Base-by-base conservation (phyloP, 2,329 filamentous ascomycete genomes). In the Pseudogymnoascus sp. region DNA sequence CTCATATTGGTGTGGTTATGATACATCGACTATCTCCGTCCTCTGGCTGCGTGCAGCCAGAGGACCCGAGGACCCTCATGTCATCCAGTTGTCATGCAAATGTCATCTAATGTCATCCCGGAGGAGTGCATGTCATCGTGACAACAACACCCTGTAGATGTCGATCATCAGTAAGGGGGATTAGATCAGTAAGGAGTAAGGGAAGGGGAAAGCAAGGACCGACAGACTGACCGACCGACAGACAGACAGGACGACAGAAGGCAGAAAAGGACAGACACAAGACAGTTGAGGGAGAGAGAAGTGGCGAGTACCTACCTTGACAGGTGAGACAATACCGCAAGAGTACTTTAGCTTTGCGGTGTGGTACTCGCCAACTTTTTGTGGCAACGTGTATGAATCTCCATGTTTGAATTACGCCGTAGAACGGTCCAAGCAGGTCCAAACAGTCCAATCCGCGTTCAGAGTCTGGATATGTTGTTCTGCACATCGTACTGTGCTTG, bases 11-110 rank as follows among this genome's bases (percentile, higher is more conserved):
- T 48, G 39, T 48, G 39, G 39, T 48, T 48, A 26, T 48, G 39
- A 48, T 48, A 48, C 39, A 48, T 26, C 5, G 19, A 10, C 5
- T 12, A 12, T 26, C 7, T 3, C 12, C 8, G 28, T 13, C 23
- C n/a, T n/a, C n/a, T n/a, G 15, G 28, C 52, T 57, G 52, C 52
- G 15, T 21, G 26, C 28, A 33, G 52, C 21, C 1, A 5, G 26
- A 33, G 52, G 34, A 37, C 34, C 52, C 34, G 26, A 33, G 52
- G 34, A 37, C 34, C 52, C 34, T 57, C 52, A 57, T 37, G 34
- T 57, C 28, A 57, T 34, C 12, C 3, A 30, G 13, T 7, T 37
- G 30, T 57, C 34, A 33, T 55, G 21, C 13, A 28, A 23, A 33
- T 28, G 26, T 23, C 41, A 13, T 55, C 30, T 19, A 55, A 55